Evolutionary conservation across 176 grass and related monocot species (phyloP), one percentile per base, ranked within the genome.

Genomic region (Echinochloa phyllopogon): DNA sequence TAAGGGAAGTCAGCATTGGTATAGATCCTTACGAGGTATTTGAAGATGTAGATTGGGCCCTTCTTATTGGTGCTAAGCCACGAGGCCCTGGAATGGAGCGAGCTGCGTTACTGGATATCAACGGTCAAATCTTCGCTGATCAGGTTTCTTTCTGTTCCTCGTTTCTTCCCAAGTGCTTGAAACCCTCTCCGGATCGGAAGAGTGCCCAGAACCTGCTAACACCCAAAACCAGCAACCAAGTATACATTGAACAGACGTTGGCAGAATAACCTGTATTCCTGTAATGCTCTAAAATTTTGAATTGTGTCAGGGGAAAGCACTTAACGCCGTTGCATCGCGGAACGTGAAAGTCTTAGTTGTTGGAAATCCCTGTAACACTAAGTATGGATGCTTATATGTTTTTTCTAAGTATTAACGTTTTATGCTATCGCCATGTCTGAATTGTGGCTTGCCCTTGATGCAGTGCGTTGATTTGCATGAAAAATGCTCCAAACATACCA

Each of bases 331-430:
- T 63, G 93, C 96, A 79, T 98, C 96, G 36, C 87, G 62, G 66
- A 94, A 94, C 83, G 89, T 89, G 79, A 98, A 98, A 85, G 89
- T 95, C 68, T 70, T 98, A 64, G 87, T 98, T 85, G 77, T 98
- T 50, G 96, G 96, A 68, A 98, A 98, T 71, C 96, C 96, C 20
- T 98, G 96, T 90, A 98, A 98, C 87, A 95, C 93, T 60, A 98
- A 95, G 96, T 98, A 95, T 21, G 80, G 51, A 27, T 14, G 43
- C 7, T 80, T 80, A 24, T 13, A 38, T 77, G 41, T 45, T 85
- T 85, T 33, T 21, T 2, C 13, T 23, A 50, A 57, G 14, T 88
- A 20, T 59, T 85, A 66, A 42, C 23, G 10, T n/a, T 62, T 78
- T 44, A 17, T 66, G 33, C 20, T 61, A 53, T 76, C 76, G 6